These are phyloP conservation scores for Rutstroemia sp. DNA, from an alignment of 2,329 filamentous ascomycete genomes.

Conservation along the genomic window DNA sequence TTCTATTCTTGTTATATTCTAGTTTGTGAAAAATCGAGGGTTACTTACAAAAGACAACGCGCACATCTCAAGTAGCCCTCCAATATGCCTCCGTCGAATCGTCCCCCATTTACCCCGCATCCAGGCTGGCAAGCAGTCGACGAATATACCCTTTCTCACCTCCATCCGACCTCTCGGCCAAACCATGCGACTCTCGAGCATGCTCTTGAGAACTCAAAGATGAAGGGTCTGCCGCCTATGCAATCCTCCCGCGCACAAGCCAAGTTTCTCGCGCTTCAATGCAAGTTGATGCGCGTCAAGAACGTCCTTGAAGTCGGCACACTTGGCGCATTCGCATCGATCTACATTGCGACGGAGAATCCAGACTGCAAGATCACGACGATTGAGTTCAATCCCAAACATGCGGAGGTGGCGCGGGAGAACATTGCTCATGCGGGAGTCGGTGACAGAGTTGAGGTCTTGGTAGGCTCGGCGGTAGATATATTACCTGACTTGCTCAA, in stretches of 20 bases:
- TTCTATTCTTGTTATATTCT: too few species aligned
- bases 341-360: slow-evolving; percentile 20
- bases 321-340: slow-evolving; percentile 45
- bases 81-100: background rate
- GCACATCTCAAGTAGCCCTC: too few species aligned
- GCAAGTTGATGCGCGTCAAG: slow-evolving; percentile 31
- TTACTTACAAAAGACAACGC: too few species aligned
- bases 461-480: background rate
- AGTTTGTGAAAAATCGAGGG: too few species aligned
- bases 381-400: background rate
- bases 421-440: background rate
- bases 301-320: slow-evolving; percentile 47
- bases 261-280: slow-evolving; percentile 35
- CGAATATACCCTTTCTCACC: slow-evolving; percentile 8
- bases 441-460: background rate
- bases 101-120: background rate
- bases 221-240: slow-evolving; percentile 33
- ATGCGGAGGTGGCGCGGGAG: background rate
- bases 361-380: background rate
- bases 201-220: slow-evolving; percentile 29
- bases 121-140: background rate
- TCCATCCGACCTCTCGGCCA: slow-evolving; percentile 23
- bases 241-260: slow-evolving; percentile 31
- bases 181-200: slow-evolving; percentile 5
- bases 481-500: background rate